Evolutionary conservation across 371 early-diverging fungal genomes (phyloP), one percentile per base, ranked within the genome.

Genomic region (Dinochytrium kinnereticum): DNA sequence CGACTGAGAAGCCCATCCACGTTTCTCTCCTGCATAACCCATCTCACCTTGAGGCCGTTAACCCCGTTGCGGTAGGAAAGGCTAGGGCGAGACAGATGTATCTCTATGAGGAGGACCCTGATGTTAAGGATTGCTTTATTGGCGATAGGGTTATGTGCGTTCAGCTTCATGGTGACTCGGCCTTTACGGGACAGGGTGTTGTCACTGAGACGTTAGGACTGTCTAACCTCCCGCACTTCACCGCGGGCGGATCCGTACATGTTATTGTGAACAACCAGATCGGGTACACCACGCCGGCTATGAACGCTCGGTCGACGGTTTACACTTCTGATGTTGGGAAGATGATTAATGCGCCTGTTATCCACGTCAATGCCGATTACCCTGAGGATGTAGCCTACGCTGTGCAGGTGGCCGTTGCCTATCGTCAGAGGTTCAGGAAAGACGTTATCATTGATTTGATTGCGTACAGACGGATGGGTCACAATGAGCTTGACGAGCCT

Each of bases 401-500:
- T 17, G 86, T 92, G 73, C 83, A 88, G 64, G 77, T 98, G 40
- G 98, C 97, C 0, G 90, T 91, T 77, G 95, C 93, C 74, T 98
- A 95, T 83, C 90, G 98, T 65, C 88, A 93, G 79, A 90, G 90
- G 80, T 98, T 96, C 88, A 86, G 91, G 72, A 95, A 95, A 72
- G 89, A 90, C 80, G 91, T 97, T 51, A 92, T 98, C 31, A 80
- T 98, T 31, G 98, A 98, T 76, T 70, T 98, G 76, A 92, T 97
- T 79, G 91, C 93, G 26, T 98, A 95, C 86, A 91, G 98, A 59
- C 90, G 96, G 33, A 91, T 93, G 95, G 98, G 98, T 1, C 98
- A 98, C 83, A 98, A 98, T 75, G 98, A 98, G 81, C 82, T 97
- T 13, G 98, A 98, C 77, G 97, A 98, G 82, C 98, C 98, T 38